Base-by-base conservation (phyloP, 2,329 filamentous ascomycete species). In the Onygena corvina region DNA sequence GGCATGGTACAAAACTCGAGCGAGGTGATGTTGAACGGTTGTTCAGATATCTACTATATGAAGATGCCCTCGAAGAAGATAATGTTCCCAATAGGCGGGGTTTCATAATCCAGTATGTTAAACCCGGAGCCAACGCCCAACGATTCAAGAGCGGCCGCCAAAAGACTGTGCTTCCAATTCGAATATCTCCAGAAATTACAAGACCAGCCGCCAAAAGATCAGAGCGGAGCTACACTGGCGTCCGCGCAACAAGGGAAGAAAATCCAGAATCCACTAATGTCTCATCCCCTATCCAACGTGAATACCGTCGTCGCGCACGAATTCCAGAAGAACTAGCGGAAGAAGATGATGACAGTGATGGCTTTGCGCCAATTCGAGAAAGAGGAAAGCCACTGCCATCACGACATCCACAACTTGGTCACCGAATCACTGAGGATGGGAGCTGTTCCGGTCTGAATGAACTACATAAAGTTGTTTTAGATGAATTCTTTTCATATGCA, bases 11-110 rank as follows among this genome's bases (percentile, higher is more conserved):
- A 53, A 71, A 77, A 12, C 68, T 94, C 57, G 81, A 83, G 51
- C 80, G 83, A 58, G 79, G 81, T 30, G 86, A 93, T 59, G 75
- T 88, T 9, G 84, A 94, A 61, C 81, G 88, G 33, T 73, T 96
- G n/a, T 86, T 95, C 58, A 80, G 86, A 60, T 75, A 77, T 44
- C 72, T 98, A 7, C 69, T 86, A 5, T 76, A 76, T 3, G 84
- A 93, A 59, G 81, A 83, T 38, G 86, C 81, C 4, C 69, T 98
- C 21, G 66, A 64, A 11, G 87, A 95, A 65, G 70, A 81, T 29
- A 85, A 86, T 60, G 70, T 77, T 46, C 70, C 80, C 50, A 84
- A 82, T 61, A 70, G 68, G 36, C 70, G 70, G 42, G 77, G 78
- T 3, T 89, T 94, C 61, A 77, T 86, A 1, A 77, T 80, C 48